Conservation (phyloP, 2,329 filamentous ascomycete species). For the Trichophyton mentagrophytes region DNA sequence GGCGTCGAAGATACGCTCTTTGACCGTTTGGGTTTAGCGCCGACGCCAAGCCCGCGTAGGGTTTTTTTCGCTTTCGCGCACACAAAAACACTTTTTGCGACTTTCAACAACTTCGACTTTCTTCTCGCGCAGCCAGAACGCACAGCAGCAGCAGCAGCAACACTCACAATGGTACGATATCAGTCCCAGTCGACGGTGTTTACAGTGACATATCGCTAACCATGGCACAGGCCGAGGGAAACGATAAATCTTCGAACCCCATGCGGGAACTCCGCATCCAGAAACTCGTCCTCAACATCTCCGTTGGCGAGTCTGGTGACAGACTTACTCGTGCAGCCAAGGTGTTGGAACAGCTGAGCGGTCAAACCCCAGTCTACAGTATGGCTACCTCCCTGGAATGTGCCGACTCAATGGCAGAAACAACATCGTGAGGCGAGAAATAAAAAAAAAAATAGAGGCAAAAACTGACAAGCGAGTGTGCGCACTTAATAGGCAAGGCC, state of each 20-base stretch:
- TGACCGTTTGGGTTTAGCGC: not conserved
- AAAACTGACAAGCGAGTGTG: slow-evolving; percentile 13
- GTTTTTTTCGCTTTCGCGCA: not conserved
- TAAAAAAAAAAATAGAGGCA: not conserved
- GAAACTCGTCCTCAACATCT: slow-evolving; percentile 99
- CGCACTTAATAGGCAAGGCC: slow-evolving; percentile 65
- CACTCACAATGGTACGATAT: slow-evolving; percentile 38
- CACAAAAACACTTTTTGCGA: not conserved
- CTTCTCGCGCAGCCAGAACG: slow-evolving; percentile 6
- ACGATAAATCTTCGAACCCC: slow-evolving; percentile 80
- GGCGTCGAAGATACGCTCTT: not conserved
- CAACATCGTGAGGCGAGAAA: not conserved
- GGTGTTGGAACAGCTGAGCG: slow-evolving; percentile 97
- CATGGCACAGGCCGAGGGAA: slow-evolving; percentile 50
- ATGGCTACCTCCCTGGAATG: slow-evolving; percentile 21
- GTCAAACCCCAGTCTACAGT: slow-evolving; percentile 99
- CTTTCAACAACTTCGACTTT: slow-evolving; percentile 4
- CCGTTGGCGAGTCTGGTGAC: slow-evolving; percentile 99
- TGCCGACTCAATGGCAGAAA: not conserved
- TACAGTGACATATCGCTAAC: slow-evolving; percentile 8
- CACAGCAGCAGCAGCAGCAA: slow-evolving; percentile 25
- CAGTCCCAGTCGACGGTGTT: slow-evolving; percentile 10
- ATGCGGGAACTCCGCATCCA: slow-evolving; percentile 99
- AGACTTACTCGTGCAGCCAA: slow-evolving; percentile 99
- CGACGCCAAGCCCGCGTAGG: not conserved